Evolutionary conservation across 176 grass and related monocot genomes (phyloP), one percentile per base, ranked within the genome.

Genomic region (Eragrostis curvula): DNA sequence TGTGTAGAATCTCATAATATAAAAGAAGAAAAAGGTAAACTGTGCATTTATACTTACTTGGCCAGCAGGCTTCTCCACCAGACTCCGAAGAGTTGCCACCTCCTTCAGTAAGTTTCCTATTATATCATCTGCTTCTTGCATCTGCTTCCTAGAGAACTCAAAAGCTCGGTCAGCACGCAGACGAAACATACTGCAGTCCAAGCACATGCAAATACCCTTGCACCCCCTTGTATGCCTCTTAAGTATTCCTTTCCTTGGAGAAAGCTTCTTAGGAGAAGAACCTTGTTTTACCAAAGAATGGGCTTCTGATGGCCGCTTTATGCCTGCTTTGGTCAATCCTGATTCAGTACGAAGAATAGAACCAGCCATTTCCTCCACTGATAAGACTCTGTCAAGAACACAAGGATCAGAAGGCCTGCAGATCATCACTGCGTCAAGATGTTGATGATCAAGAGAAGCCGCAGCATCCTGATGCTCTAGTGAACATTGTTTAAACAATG

Each of bases 91-190:
- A 83, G 51, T 84, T 25, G 66, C 30, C 68, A 96, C 12, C 87
- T 96, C 93, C 39, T 95, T 90, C 58, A 92, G 39, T 36, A 99
- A 85, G 67, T 82, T 82, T 9, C 43, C 45, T 56, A 96, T 92
- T 79, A 90, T 93, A 74, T 96, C 91, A n/a, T 96, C 93, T 53
- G 96, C 90, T 78, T 99, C 93, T 55, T 78, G 71, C 85, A 96
- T 93, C 83, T 99, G 93, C 70, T 92, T 94, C 83, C 78, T 93
- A 12, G 96, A 93, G 81, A 99, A 99, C 74, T 99, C 93, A 81
- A 91, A 96, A 36, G 91, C 79, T 36, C 85, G 73, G 71, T 94
- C 91, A n/a, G 93, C 90, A 83, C 36, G 87, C 15, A 89, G 79
- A 59, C 93, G 85, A 66, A 90, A 96, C 6, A 81, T 80, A 69